Conservation (phyloP, 169 alveolate genomes). For the Besnoitia besnoiti region DNA sequence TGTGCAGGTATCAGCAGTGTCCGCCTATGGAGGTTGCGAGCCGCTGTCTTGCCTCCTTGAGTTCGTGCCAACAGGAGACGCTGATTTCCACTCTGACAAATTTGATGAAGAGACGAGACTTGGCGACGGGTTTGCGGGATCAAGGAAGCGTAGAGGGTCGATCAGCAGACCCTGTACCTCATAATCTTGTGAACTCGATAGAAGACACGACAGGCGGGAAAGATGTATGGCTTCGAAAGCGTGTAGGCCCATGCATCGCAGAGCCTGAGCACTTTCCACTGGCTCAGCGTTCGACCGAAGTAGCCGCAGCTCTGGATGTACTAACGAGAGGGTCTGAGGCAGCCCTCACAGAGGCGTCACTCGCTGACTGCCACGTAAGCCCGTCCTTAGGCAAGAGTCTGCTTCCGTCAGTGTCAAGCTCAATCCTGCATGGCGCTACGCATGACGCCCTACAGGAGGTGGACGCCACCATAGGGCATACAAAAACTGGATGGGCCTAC, state of each 20-base stretch:
- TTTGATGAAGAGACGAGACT: background rate
- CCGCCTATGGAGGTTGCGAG: background rate
- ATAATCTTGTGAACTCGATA: background rate
- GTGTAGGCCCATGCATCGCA: constrained; percentile 20
- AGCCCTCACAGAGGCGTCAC: background rate
- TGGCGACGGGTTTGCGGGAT: background rate
- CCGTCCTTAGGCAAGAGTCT: background rate
- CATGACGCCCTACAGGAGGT: background rate
- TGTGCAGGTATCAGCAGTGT: background rate
- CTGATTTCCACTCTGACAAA: background rate
- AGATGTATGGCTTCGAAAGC: constrained; percentile 1
- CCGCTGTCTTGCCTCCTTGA: constrained; percentile 2
- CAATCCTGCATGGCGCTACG: background rate
- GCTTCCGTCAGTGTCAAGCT: background rate
- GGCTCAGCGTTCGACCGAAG: background rate
- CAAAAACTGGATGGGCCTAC: background rate
- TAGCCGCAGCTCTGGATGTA: background rate
- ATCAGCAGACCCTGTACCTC: background rate
- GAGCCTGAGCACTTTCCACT: background rate
- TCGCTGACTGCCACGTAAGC: background rate
- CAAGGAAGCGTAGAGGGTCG: background rate
- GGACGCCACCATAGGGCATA: background rate
- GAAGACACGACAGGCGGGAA: background rate
- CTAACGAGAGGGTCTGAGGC: background rate
- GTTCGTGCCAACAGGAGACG: background rate